A percentile compares a stretch with the other conserved stretches of the same genome.
Evolutionary conservation across 768 basidiomycete genomes (phyloP).

Genomic region (Pleurotus eryngii): DNA sequence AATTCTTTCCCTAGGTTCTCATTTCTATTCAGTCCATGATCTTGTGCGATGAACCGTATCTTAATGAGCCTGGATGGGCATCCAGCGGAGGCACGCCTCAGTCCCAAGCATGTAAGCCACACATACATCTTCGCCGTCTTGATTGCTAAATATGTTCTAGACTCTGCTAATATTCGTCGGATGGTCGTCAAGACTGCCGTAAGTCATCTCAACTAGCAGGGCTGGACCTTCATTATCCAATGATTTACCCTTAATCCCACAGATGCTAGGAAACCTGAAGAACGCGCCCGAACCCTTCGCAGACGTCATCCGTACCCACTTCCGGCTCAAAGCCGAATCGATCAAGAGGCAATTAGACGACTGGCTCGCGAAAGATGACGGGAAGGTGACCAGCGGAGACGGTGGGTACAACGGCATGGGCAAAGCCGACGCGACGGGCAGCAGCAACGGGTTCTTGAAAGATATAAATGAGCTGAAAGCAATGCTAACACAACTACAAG

Average conservation of each 20-base stretch:
- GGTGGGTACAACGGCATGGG: constrained; percentile 39
- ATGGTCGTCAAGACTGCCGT: constrained; percentile 92
- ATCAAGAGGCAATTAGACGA: constrained; percentile 73
- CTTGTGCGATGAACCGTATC: constrained; percentile 88
- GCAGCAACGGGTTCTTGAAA: constrained; percentile 58
- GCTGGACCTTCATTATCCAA: not conserved
- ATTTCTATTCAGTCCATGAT: constrained; percentile 98
- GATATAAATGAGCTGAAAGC: constrained; percentile 73
- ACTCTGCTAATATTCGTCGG: constrained; percentile 87
- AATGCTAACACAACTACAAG: constrained; percentile 45
- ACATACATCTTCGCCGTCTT: not conserved
- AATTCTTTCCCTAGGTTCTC: constrained; percentile 69
- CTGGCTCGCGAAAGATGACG: constrained; percentile 79
- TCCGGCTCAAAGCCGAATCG: constrained; percentile 74
- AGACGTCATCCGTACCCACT: constrained; percentile 88
- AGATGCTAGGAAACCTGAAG: constrained; percentile 86
- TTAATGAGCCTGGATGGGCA: constrained; percentile 92
- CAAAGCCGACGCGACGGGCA: constrained; percentile 37
- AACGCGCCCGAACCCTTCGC: constrained; percentile 82
- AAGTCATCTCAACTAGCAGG: constrained; percentile 18
- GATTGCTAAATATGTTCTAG: constrained; percentile 32
- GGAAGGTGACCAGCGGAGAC: constrained; percentile 51
- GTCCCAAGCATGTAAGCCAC: constrained; percentile 68
- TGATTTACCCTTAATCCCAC: not conserved
- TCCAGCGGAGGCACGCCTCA: constrained; percentile 65